These are phyloP conservation scores for Linum usitatissimum DNA, from an alignment of 345 rosid species.

Conservation along the genomic window DNA sequence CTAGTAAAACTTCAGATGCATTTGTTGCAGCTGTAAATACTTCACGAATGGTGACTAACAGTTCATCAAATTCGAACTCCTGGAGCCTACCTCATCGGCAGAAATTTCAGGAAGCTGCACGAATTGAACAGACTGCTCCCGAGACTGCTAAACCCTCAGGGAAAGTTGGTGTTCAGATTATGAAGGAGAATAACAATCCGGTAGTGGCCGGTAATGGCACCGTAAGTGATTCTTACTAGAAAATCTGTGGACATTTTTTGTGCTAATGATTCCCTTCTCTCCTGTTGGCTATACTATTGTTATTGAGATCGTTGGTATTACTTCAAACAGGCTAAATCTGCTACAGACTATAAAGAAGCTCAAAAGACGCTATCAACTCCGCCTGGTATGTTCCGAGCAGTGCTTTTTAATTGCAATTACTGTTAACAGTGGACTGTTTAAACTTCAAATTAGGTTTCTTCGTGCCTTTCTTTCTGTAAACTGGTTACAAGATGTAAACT, in stretches of 20 bases:
- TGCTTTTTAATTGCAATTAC: neutral
- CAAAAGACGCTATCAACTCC: conserved; percentile 30
- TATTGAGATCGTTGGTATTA: neutral
- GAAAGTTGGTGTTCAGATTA: conserved; percentile 26
- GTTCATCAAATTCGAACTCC: conserved; percentile 39
- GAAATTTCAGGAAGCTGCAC: conserved; percentile 34
- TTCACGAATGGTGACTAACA: conserved; percentile 30
- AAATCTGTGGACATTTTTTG: neutral
- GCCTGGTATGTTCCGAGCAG: conserved; percentile 42
- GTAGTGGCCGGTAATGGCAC: conserved; percentile 43
- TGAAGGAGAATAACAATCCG: conserved; percentile 30
- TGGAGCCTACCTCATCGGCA: conserved; percentile 41
- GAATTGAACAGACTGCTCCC: conserved; percentile 28
- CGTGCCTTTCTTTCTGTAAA: no score
- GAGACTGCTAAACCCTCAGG: conserved; percentile 24
- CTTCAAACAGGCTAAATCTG: conserved; percentile 37
- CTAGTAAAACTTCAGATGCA: conserved; percentile 26
- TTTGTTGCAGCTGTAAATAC: conserved; percentile 25
- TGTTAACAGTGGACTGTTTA: no score
- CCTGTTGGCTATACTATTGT: neutral
- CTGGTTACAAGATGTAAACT: no score
- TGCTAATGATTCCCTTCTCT: neutral
- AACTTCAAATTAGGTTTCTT: no score
- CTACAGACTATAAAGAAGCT: conserved; percentile 29
- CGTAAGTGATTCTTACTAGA: conserved; percentile 33